These are phyloP conservation scores for Zymoseptoria pseudotritici DNA, from an alignment of 2,329 filamentous ascomycete genomes.

Conservation along the genomic window DNA sequence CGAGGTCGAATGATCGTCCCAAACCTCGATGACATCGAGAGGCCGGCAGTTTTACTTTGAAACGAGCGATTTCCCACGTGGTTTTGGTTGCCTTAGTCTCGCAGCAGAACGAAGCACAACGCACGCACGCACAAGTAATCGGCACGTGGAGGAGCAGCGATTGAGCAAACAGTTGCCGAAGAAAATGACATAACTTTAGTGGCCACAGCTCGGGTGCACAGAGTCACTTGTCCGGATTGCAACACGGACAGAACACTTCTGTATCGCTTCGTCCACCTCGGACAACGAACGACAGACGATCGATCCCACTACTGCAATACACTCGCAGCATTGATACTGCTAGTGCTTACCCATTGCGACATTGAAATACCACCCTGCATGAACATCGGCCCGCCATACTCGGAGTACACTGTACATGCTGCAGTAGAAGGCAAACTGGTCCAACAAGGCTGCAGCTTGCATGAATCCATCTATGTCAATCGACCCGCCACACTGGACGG, in stretches of 20 bases:
- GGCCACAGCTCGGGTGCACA: no score
- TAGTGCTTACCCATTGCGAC: neutral
- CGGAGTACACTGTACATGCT: neutral
- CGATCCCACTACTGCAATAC: neutral
- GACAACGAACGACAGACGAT: no score
- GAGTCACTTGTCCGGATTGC: no score
- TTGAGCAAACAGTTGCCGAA: neutral
- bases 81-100: neutral
- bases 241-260: no score
- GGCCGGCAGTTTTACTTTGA: neutral
- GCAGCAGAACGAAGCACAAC: neutral
- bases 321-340: neutral
- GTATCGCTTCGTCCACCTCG: no score
- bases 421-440: neutral
- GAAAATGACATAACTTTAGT: neutral
- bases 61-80: neutral
- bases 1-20: no score
- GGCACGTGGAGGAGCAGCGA: neutral
- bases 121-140: neutral
- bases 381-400: neutral
- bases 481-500: neutral
- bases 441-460: neutral
- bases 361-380: neutral
- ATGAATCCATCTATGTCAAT: neutral
- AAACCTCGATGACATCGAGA: neutral